Percentiles rank a stretch among this genome's conserved stretches.
Conservation (phyloP, 164 flowering plant species). For the Dillenia turbinata region DNA sequence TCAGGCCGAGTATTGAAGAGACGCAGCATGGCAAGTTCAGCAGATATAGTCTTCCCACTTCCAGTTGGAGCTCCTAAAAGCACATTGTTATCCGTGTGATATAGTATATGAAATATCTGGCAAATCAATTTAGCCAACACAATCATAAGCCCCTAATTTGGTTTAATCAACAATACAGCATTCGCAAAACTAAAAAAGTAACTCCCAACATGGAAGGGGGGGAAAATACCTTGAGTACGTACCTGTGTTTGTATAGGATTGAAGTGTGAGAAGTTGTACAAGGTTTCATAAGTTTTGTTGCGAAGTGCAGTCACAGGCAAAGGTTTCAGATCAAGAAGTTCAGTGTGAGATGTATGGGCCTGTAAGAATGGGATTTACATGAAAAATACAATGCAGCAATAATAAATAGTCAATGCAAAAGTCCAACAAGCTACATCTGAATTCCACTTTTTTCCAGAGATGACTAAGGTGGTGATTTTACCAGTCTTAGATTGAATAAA, state of each 20-base stretch:
- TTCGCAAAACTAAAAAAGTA: neutral
- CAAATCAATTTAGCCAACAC: constrained; percentile 9
- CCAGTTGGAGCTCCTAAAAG: constrained; percentile 99
- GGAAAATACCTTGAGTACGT: constrained; percentile 3
- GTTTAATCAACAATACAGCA: neutral
- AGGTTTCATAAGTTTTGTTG: constrained; percentile 57
- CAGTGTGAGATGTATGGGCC: constrained; percentile 84
- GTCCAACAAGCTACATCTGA: too few species aligned
- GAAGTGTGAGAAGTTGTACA: constrained; percentile 90
- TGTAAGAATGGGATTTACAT: constrained; percentile 24
- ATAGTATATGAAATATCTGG: constrained; percentile 89
- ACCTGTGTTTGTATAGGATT: constrained; percentile 99
- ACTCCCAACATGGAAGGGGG: neutral
- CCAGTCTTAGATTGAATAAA: too few species aligned
- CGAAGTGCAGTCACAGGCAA: constrained; percentile 86
- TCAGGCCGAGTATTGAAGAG: constrained; percentile 93
- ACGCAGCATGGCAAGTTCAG: constrained; percentile 99
- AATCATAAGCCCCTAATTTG: constrained; percentile 2
- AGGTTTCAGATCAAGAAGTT: constrained; percentile 92
- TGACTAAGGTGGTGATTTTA: too few species aligned
- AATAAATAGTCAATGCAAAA: neutral
- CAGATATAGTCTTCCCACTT: constrained; percentile 99
- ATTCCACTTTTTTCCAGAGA: too few species aligned
- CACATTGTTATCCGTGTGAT: constrained; percentile 86
- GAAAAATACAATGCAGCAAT: constrained; percentile 4